Percentiles rank a stretch among this genome's conserved stretches.
Conservation (phyloP, 768 basidiomycete genomes). For the Mycena haematopus region DNA sequence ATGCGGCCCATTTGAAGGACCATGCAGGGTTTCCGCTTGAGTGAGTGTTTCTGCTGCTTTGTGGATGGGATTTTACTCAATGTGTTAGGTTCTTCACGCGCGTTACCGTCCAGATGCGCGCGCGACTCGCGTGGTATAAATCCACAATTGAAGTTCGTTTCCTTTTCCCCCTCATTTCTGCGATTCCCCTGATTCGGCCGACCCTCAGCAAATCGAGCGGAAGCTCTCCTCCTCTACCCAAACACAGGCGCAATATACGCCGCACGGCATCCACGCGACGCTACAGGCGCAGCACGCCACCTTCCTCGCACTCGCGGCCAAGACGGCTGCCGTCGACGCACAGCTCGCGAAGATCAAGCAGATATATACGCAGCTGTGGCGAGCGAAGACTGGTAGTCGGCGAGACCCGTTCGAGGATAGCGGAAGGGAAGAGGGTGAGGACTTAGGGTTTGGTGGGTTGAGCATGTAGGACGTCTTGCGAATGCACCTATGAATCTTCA, state of each 20-base stretch:
- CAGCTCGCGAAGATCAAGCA: constrained; percentile 80
- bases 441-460: constrained; percentile 48
- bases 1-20: constrained; percentile 73
- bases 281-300: constrained; percentile 81
- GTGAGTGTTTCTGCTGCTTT: constrained; percentile 46
- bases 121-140: constrained; percentile 79
- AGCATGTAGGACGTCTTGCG: neutral
- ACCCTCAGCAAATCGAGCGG: constrained; percentile 77
- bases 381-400: constrained; percentile 79
- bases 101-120: constrained; percentile 73
- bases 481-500: neutral
- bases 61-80: neutral
- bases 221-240: constrained; percentile 76
- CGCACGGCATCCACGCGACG: constrained; percentile 78
- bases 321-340: constrained; percentile 74
- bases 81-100: constrained; percentile 69
- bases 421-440: constrained; percentile 36
- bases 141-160: constrained; percentile 73
- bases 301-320: constrained; percentile 78
- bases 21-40: constrained; percentile 85
- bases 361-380: constrained; percentile 80
- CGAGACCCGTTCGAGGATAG: constrained; percentile 76
- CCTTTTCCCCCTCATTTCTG: neutral
- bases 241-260: constrained; percentile 61
- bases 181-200: constrained; percentile 12